These are phyloP conservation scores for Barnettozyma salicaria DNA, from an alignment of 805 yeast genomes.

Conservation along the genomic window DNA sequence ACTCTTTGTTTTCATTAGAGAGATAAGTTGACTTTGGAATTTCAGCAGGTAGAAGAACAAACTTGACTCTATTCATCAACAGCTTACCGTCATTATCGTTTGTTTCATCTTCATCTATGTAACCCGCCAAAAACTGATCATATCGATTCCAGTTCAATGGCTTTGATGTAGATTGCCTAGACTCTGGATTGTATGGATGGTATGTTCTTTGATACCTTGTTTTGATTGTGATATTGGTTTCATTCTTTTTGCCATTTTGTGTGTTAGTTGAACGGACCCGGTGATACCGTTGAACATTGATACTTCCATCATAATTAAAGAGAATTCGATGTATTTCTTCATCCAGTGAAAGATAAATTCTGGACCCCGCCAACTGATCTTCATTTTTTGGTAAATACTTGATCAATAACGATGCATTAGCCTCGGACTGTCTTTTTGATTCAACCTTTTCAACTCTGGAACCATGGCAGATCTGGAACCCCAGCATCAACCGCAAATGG, in stretches of 20 bases:
- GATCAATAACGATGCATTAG: constrained; percentile 47
- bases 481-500: constrained; percentile 70
- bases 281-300: constrained; percentile 73
- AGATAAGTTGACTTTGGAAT: constrained; percentile 46
- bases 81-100: constrained; percentile 45
- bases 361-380: constrained; percentile 44
- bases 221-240: constrained; percentile 55
- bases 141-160: constrained; percentile 82
- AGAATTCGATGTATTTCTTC: constrained; percentile 82
- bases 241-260: constrained; percentile 21
- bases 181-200: constrained; percentile 49
- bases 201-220: constrained; percentile 74
- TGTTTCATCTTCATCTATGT: constrained; percentile 66
- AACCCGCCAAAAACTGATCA: constrained; percentile 91
- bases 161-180: constrained; percentile 45
- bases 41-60: constrained; percentile 79
- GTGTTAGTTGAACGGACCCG: constrained; percentile 31
- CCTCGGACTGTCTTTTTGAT: constrained; percentile 46
- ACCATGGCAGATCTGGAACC: constrained; percentile 87
- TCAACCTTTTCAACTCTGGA: constrained; percentile 62
- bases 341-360: constrained; percentile 70
- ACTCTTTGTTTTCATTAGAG: constrained; percentile 46
- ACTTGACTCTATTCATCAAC: constrained; percentile 59
- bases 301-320: constrained; percentile 62
- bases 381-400: constrained; percentile 46